Percentiles rank a stretch among this genome's conserved stretches.
phyloP scores from a whole-genome alignment of 768 basidiomycete genomes.

The Fibroporia radiculosa region DNA sequence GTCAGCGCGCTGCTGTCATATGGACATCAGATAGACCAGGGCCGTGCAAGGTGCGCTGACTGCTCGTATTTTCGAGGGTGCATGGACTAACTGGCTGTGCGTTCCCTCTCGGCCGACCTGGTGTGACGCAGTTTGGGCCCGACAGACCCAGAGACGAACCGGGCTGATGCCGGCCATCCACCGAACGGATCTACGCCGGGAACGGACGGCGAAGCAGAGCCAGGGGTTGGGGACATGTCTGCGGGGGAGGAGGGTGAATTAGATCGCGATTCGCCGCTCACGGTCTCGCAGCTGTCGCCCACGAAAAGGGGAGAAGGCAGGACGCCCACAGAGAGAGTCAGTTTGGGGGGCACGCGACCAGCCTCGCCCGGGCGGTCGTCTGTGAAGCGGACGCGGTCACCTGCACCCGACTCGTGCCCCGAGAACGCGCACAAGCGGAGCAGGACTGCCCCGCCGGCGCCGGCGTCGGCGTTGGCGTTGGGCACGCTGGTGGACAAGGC shows the following conservation, averaged over 20 bases:
- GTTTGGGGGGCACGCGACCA: slow-evolving; percentile 14
- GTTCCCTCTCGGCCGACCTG: too few relatives aligned
- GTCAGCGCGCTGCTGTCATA: slow-evolving; percentile 44
- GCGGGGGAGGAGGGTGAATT: background rate
- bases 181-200: too few relatives aligned
- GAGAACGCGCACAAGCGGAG: slow-evolving; percentile 26
- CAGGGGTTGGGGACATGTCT: background rate
- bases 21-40: slow-evolving; percentile 24
- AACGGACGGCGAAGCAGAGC: too few relatives aligned
- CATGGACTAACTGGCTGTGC: too few relatives aligned
- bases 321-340: too few relatives aligned
- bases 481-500: slow-evolving; percentile 3
- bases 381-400: slow-evolving; percentile 39
- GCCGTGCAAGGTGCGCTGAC: slow-evolving; percentile 5
- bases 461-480: too few relatives aligned
- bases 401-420: slow-evolving; percentile 10
- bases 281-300: slow-evolving; percentile 47
- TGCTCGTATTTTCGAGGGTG: background rate
- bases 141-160: too few relatives aligned
- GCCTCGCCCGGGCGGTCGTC: slow-evolving; percentile 35
- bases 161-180: too few relatives aligned
- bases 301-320: slow-evolving; percentile 16
- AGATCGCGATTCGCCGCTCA: slow-evolving; percentile 23
- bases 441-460: slow-evolving; percentile 18
- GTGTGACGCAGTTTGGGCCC: too few relatives aligned